phyloP scores from a whole-genome alignment of 148 eudicot genomes.

The Talinum fruticosum region DNA sequence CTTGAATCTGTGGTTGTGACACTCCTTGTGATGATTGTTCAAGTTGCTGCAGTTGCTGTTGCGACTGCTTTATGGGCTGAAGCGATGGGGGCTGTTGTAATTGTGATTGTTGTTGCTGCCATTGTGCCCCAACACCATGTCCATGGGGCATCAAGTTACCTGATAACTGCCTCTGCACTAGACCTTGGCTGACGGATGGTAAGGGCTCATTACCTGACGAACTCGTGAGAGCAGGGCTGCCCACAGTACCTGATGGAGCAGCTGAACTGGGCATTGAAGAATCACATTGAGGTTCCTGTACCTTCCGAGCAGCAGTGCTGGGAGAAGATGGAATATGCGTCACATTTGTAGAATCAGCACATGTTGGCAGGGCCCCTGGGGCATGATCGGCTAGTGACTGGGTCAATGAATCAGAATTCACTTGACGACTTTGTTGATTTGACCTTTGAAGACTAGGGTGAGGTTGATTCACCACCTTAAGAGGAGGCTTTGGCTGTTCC shows the following conservation, averaged over 20 bases:
- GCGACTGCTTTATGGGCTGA: conserved; percentile 31
- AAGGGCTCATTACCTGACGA: conserved; percentile 37
- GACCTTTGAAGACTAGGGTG: conserved; percentile 42
- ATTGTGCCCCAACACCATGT: conserved; percentile 30
- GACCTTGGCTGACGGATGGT: conserved; percentile 36
- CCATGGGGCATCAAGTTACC: conserved; percentile 29
- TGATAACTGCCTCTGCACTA: conserved; percentile 34
- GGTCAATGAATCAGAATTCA: conserved; percentile 37
- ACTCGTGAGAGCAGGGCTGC: conserved; percentile 30
- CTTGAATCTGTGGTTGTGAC: conserved; percentile 32
- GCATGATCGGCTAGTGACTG: conserved; percentile 39
- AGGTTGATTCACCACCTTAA: conserved; percentile 43
- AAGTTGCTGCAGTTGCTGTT: conserved; percentile 31
- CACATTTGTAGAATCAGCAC: conserved; percentile 27
- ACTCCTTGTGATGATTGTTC: conserved; percentile 30
- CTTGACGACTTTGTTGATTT: conserved; percentile 41
- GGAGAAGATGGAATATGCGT: conserved; percentile 33
- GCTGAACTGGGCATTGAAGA: conserved; percentile 30
- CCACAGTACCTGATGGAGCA: conserved; percentile 32
- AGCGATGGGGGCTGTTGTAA: conserved; percentile 33
- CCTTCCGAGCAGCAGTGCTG: conserved; percentile 33
- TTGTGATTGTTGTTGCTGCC: conserved; percentile 43
- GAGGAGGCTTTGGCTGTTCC: conserved; percentile 33
- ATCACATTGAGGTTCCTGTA: conserved; percentile 36
- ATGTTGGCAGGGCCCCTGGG: conserved; percentile 29